A percentile compares a stretch with the other conserved stretches of the same genome.
phyloP scores from a whole-genome alignment of 352 stramenopile species.

The Globisporangium rhizosaccharum region DNA sequence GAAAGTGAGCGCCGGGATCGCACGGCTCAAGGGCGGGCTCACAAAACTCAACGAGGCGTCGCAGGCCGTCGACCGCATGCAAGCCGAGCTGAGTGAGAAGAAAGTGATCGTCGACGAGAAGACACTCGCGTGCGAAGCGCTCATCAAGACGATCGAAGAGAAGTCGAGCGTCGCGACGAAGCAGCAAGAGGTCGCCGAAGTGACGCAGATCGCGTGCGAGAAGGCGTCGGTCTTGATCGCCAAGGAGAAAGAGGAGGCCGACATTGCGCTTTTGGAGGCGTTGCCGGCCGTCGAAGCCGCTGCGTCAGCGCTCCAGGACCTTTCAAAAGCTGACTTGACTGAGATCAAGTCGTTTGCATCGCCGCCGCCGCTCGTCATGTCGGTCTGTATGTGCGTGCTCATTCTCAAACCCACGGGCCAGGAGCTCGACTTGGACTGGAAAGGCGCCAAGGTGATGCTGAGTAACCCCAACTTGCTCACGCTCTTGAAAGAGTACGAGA shows the following conservation, averaged over 20 bases:
- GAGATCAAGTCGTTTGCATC: constrained; percentile 96
- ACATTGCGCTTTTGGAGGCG: constrained; percentile 90
- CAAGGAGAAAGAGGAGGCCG: constrained; percentile 90
- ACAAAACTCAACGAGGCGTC: constrained; percentile 93
- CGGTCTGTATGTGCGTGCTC: constrained; percentile 90
- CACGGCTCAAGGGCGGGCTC: constrained; percentile 88
- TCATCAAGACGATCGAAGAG: constrained; percentile 94
- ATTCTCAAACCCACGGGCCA: constrained; percentile 91
- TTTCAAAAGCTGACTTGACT: constrained; percentile 93
- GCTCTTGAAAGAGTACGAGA: constrained; percentile 93
- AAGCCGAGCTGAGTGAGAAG: constrained; percentile 91
- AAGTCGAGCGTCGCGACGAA: constrained; percentile 91
- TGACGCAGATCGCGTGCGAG: constrained; percentile 88
- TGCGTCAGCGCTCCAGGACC: constrained; percentile 89
- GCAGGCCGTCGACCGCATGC: constrained; percentile 91
- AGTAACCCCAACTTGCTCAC: constrained; percentile 89
- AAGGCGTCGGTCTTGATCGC: constrained; percentile 90
- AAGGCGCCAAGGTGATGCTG: constrained; percentile 94
- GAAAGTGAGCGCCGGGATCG: constrained; percentile 88
- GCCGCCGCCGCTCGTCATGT: constrained; percentile 90
- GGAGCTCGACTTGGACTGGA: constrained; percentile 90
- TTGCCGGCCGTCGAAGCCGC: constrained; percentile 92
- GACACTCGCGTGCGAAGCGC: constrained; percentile 84
- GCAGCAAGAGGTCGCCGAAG: constrained; percentile 87
- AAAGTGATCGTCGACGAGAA: constrained; percentile 96